Evolutionary conservation across 176 grass and related monocot genomes (phyloP), one percentile per base, ranked within the genome.

Genomic region (Carex cristatella): DNA sequence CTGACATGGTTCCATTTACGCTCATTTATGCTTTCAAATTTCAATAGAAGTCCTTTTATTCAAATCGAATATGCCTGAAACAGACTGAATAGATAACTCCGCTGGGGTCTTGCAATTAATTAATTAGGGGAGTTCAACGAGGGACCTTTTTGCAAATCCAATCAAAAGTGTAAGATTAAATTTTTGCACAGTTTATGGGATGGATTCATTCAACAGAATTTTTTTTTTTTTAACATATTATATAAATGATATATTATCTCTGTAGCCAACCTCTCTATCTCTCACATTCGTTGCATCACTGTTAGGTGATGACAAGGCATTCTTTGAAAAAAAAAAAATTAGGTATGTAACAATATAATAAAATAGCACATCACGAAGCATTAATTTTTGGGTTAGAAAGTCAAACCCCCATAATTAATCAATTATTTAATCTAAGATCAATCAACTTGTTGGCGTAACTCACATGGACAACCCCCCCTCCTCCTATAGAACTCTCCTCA

Each of bases 231-330:
- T 27, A 11, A 75, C 57, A 75, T 13, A 54, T 28, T 28, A 83
- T 67, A 67, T 65, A 40, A 40, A 82, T 48, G 18, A 66, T 82
- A 67, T 83, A 12, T 83, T 66, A 55, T 67, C 61, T 69, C n/a
- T 68, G 58, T 81, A 63, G 11, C 54, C 61, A 49, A 33, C 61
- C 27, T 31, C 75, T 30, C 48, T 44, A 57, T 38, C 38, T 32
- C 10, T 7, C 44, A 32, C 18, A 63, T 63, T 44, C 37, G n/a
- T 64, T 81, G 79, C 19, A 81, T 62, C 60, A 82, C 37, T 44
- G 62, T 67, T 67, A 83, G 51, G 53, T 58, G 13, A 56, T 79
- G 53, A 79, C 74, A 79, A 79, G 16, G 74, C 74, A 58, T 57
- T 58, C 53, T 79, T 58, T 51, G 48, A 11, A 51, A 54, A 79